Conservation (phyloP, 192 early-diverging fungal genomes). For the Coemansia sp. region DNA sequence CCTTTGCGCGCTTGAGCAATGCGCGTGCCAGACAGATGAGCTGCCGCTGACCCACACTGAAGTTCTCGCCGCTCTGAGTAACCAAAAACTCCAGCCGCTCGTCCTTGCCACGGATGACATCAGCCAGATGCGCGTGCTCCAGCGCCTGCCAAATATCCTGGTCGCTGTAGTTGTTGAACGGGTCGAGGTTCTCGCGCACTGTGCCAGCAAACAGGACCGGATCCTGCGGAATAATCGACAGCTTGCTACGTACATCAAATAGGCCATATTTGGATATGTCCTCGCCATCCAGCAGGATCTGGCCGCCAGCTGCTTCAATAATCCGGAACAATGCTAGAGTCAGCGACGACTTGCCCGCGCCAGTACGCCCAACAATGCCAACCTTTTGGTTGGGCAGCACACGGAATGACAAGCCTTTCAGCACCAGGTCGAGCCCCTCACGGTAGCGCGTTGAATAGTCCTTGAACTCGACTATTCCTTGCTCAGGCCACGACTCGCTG, state of each 20-base stretch:
- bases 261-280: slow-evolving; percentile 74
- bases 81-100: slow-evolving; percentile 70
- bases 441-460: slow-evolving; percentile 57
- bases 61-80: slow-evolving; percentile 78
- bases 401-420: slow-evolving; percentile 42
- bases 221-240: slow-evolving; percentile 89
- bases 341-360: slow-evolving; percentile 80
- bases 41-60: slow-evolving; percentile 84
- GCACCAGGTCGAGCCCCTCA: slow-evolving; percentile 52
- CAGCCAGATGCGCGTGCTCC: slow-evolving; percentile 66
- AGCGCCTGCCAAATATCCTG: slow-evolving; percentile 73
- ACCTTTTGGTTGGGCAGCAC: slow-evolving; percentile 56
- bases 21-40: slow-evolving; percentile 68
- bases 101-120: slow-evolving; percentile 59
- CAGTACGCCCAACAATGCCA: slow-evolving; percentile 67
- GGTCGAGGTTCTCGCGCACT: slow-evolving; percentile 60
- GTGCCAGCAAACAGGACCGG: slow-evolving; percentile 72
- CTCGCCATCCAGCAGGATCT: slow-evolving; percentile 74
- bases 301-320: slow-evolving; percentile 61
- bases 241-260: slow-evolving; percentile 61
- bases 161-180: slow-evolving; percentile 41
- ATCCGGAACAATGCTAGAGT: slow-evolving; percentile 76
- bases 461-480: slow-evolving; percentile 53
- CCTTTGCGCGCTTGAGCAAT: slow-evolving; percentile 65
- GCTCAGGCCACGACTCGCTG: slow-evolving; percentile 51